These are phyloP conservation scores for Lactarius hengduanensis DNA, from an alignment of 768 basidiomycete genomes.

Conservation along the genomic window DNA sequence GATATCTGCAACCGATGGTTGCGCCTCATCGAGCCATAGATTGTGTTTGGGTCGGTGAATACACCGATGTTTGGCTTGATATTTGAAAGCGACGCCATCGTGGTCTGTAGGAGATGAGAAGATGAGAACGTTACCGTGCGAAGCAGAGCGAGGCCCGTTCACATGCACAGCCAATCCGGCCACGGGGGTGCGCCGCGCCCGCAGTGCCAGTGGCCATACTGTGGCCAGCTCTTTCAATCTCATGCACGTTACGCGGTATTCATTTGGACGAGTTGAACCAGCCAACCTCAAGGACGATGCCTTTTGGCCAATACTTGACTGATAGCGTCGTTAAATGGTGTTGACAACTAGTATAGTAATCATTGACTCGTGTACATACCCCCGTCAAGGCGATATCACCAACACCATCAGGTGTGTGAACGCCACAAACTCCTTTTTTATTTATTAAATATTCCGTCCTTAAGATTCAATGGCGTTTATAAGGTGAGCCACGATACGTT, in stretches of 20 bases:
- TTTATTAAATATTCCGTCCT: background rate
- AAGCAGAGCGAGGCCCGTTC: background rate
- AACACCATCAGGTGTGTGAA: background rate
- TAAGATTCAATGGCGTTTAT: no score
- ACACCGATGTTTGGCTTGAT: conserved; percentile 29
- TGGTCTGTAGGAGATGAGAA: conserved; percentile 36
- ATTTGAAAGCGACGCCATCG: conserved; percentile 5
- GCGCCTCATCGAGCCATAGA: conserved; percentile 36
- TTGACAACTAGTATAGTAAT: no score
- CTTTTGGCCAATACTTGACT: background rate
- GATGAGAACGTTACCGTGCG: background rate
- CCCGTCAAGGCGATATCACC: background rate
- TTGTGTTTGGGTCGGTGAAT: conserved; percentile 29
- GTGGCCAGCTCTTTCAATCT: background rate
- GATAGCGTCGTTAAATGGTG: no score
- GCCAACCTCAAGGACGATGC: background rate
- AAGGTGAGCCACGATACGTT: no score
- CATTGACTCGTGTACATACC: no score
- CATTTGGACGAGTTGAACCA: no score
- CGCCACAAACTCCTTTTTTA: background rate
- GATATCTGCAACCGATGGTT: conserved; percentile 18
- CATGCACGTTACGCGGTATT: no score
- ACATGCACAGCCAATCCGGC: background rate
- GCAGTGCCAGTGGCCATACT: no score
- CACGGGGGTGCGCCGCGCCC: no score